These are phyloP conservation scores for Trypanosoma mega DNA, from an alignment of 208 protist genomes.

Conservation along the genomic window DNA sequence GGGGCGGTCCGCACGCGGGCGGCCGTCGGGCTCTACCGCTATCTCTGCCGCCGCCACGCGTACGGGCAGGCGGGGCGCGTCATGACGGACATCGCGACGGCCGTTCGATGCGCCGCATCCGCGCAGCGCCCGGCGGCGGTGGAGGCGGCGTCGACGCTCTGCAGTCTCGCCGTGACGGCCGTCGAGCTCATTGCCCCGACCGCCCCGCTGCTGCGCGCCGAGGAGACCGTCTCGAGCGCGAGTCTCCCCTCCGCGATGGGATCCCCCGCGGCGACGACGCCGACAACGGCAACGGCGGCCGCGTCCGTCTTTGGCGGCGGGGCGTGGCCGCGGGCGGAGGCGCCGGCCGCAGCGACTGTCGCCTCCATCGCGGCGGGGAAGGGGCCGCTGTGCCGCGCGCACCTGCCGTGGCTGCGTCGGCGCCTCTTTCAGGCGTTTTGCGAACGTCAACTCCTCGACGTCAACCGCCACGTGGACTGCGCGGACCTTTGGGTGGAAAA, in stretches of 20 bases:
- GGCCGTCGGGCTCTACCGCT: conserved; percentile 68
- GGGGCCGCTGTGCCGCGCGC: conserved; percentile 41
- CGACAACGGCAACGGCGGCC: too few species aligned
- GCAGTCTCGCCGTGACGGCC: conserved; percentile 59
- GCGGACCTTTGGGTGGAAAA: conserved; percentile 74
- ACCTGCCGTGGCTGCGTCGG: conserved; percentile 74
- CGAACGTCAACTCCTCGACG: conserved; percentile 63
- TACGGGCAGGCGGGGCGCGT: conserved; percentile 75
- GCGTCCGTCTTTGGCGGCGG: too few species aligned
- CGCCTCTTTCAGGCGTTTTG: conserved; percentile 78
- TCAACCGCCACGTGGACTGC: conserved; percentile 66
- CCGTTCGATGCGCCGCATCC: conserved; percentile 62
- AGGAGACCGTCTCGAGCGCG: not conserved
- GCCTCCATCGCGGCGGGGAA: conserved; percentile 5
- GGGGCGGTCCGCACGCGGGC: conserved; percentile 36
- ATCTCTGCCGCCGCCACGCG: conserved; percentile 69
- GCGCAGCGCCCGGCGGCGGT: conserved; percentile 29
- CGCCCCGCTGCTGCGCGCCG: conserved; percentile 21
- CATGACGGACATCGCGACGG: conserved; percentile 64
- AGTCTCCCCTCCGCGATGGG: not conserved
- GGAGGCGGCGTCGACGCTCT: conserved; percentile 56
- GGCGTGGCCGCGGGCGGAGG: too few species aligned
- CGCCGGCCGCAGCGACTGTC: too few species aligned
- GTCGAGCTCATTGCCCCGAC: conserved; percentile 59
- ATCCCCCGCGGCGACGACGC: not conserved